Conservation (phyloP, 2,329 filamentous ascomycete species). For the Botrytis porri region DNA sequence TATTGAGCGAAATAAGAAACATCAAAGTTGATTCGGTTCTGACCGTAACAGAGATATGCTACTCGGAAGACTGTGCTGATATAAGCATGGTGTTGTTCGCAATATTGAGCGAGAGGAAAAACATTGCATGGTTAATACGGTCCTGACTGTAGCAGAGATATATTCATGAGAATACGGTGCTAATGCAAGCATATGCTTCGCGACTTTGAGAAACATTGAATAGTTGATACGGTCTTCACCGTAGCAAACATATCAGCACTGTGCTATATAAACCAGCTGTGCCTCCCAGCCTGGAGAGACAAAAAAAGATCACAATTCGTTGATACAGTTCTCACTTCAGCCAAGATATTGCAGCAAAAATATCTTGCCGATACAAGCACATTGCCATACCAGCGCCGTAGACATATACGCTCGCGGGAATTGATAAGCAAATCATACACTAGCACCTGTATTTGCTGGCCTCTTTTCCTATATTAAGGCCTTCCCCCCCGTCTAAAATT, state of each 20-base stretch:
- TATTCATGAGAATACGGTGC: background rate
- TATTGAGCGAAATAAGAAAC: background rate
- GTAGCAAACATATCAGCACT: background rate
- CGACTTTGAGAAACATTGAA: background rate
- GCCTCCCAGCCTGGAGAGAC: background rate
- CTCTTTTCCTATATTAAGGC: background rate
- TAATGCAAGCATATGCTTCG: background rate
- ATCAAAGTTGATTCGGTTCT: background rate
- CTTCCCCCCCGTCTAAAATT: background rate
- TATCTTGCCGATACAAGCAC: background rate
- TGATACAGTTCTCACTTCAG: background rate
- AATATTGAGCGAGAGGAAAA: background rate
- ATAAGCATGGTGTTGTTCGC: background rate
- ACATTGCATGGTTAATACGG: background rate
- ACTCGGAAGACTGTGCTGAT: background rate
- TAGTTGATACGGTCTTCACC: background rate
- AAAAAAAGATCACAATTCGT: background rate
- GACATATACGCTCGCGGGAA: background rate
- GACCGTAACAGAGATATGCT: background rate
- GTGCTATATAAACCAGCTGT: background rate
- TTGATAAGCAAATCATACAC: background rate
- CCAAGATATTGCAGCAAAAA: background rate
- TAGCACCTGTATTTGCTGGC: background rate
- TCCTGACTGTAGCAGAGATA: background rate
- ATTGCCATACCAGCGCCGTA: background rate